Percentiles rank a stretch among this genome's conserved stretches.
These are phyloP conservation scores for Tetrahymena borealis DNA, from an alignment of 73 alveolate genomes.

Conservation along the genomic window DNA sequence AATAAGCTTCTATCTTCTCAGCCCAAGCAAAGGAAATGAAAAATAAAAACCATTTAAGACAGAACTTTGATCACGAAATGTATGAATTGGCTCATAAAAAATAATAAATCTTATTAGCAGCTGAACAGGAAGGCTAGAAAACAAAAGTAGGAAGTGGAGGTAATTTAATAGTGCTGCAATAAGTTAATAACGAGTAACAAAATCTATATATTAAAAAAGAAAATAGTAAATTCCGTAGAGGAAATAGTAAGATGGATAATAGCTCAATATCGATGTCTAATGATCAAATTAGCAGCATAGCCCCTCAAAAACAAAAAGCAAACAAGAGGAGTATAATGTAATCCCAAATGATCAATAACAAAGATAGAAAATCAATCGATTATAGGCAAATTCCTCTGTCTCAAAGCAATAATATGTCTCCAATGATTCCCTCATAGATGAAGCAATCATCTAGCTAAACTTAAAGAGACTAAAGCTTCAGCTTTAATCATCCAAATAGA, in stretches of 20 bases:
- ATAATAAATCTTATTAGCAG: not conserved
- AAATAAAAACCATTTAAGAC: too few species aligned
- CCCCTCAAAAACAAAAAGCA: not conserved
- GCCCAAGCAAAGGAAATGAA: not conserved
- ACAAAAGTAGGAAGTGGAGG: not conserved
- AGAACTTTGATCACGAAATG: too few species aligned
- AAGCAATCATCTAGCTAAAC: not conserved
- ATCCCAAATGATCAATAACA: not conserved
- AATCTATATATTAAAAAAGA: not conserved
- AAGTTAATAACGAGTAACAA: not conserved
- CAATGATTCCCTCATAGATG: not conserved
- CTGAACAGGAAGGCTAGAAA: not conserved
- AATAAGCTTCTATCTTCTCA: not conserved
- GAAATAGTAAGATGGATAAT: not conserved
- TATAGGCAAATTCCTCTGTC: not conserved
- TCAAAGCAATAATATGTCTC: not conserved
- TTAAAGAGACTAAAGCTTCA: not conserved
- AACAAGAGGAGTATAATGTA: not conserved
- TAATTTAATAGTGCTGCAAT: not conserved
- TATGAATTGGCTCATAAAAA: too few species aligned
- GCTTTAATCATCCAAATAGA: not conserved
- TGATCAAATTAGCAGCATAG: not conserved
- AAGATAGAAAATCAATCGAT: not conserved
- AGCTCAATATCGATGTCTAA: not conserved
- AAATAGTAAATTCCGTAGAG: not conserved